Conservation (phyloP, 1,284 basidiomycete species). For the Paramarasmius palmivorus region DNA sequence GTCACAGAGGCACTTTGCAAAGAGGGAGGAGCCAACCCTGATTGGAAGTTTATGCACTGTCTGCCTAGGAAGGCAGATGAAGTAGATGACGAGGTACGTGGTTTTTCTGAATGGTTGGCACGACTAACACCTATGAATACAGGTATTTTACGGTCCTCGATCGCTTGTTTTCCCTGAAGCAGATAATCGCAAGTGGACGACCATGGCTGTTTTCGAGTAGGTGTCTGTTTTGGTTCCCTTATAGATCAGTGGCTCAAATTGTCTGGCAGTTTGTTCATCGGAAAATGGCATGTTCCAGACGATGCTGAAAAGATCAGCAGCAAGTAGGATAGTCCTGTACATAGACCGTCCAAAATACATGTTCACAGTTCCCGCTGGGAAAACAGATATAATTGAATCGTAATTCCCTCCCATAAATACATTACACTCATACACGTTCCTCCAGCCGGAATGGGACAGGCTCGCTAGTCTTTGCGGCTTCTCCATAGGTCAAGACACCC, state of each 20-base stretch:
- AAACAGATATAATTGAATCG: too few relatives aligned
- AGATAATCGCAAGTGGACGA: conserved; percentile 94
- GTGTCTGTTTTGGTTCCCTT: conserved; percentile 31
- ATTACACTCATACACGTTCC: neutral
- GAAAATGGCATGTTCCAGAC: too few relatives aligned
- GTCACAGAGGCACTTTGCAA: conserved; percentile 86
- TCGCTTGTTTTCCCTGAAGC: conserved; percentile 77
- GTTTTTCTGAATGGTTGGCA: neutral
- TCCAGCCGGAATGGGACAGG: conserved; percentile 44
- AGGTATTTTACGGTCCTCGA: conserved; percentile 78
- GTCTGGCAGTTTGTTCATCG: conserved; percentile 48
- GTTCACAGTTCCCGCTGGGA: too few relatives aligned
- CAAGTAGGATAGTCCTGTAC: too few relatives aligned
- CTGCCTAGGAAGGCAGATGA: conserved; percentile 92
- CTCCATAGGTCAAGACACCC: conserved; percentile 75
- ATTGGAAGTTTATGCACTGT: conserved; percentile 98
- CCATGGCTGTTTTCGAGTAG: conserved; percentile 85
- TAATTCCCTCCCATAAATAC: too few relatives aligned
- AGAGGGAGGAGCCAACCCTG: conserved; percentile 78
- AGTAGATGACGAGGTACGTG: conserved; percentile 87
- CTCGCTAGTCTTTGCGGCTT: conserved; percentile 62
- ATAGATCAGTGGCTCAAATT: conserved; percentile 3
- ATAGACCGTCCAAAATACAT: too few relatives aligned
- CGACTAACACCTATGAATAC: conserved; percentile 8
- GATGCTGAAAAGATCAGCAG: too few relatives aligned